These are phyloP conservation scores for Bretschneidera sinensis DNA, from an alignment of 345 rosid genomes.

Conservation along the genomic window DNA sequence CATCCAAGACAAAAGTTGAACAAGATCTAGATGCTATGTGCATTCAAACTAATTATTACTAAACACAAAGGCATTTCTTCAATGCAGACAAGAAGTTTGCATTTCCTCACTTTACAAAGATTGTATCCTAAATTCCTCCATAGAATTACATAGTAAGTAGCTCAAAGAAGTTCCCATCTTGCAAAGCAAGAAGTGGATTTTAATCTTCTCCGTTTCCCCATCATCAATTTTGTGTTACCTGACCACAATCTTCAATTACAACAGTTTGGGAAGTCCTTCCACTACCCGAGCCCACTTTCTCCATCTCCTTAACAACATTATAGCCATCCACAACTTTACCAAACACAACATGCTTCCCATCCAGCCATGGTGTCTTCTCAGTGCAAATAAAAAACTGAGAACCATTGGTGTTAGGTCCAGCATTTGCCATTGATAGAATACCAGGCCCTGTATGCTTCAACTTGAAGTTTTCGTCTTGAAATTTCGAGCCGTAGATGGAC, in stretches of 20 bases:
- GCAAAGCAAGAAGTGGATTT: too few species aligned
- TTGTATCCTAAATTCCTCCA: too few species aligned
- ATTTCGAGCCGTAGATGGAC: constrained; percentile 64
- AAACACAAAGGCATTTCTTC: too few species aligned
- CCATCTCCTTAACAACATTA: constrained; percentile 63
- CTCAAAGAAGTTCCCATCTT: too few species aligned
- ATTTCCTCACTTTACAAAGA: too few species aligned
- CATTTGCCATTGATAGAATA: constrained; percentile 71
- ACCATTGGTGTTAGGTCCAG: constrained; percentile 72
- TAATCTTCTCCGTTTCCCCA: not conserved
- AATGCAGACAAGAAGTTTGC: too few species aligned
- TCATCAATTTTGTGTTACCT: constrained; percentile 40
- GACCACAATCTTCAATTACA: constrained; percentile 68
- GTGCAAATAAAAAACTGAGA: constrained; percentile 95
- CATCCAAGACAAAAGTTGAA: too few species aligned
- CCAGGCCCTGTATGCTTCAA: constrained; percentile 70
- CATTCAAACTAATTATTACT: too few species aligned
- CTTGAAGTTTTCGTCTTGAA: constrained; percentile 80
- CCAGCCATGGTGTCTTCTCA: constrained; percentile 68
- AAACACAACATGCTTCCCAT: constrained; percentile 84
- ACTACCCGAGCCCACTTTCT: constrained; percentile 49
- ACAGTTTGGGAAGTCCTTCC: constrained; percentile 49
- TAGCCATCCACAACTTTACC: constrained; percentile 86
- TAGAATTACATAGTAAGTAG: too few species aligned
- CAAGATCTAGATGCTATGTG: too few species aligned